A percentile compares a stretch with the other conserved stretches of the same genome.
phyloP scores from a whole-genome alignment of 805 yeast genomes.

The Isabelozyma pseudorhagii region DNA sequence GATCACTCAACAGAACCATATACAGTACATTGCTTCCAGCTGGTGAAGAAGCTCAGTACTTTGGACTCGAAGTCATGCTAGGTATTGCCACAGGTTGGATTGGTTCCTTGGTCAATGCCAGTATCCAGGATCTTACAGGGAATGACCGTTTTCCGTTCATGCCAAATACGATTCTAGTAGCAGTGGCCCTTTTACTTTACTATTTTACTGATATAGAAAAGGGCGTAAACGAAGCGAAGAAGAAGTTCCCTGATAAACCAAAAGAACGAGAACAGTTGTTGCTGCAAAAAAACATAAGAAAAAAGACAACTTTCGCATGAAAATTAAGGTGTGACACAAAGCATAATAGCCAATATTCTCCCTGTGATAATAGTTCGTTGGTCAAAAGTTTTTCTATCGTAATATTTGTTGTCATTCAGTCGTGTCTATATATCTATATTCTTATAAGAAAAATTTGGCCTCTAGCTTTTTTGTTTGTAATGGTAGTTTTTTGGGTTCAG shows the following conservation, averaged over 20 bases:
- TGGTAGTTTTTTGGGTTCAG: no score
- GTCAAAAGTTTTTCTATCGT: no score
- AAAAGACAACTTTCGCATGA: no score
- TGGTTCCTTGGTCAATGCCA: slow-evolving; percentile 35
- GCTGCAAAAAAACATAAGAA: background rate
- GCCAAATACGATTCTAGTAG: slow-evolving; percentile 29
- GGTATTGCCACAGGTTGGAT: slow-evolving; percentile 43
- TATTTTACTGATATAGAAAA: slow-evolving; percentile 24
- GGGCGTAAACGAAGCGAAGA: slow-evolving; percentile 25
- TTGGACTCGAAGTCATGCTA: slow-evolving; percentile 39
- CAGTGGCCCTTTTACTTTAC: slow-evolving; percentile 21
- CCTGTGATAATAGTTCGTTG: no score
- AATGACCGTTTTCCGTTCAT: slow-evolving; percentile 36
- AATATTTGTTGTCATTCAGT: no score
- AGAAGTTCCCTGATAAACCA: slow-evolving; percentile 1
- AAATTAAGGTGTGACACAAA: no score
- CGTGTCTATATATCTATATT: no score
- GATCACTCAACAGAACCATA: slow-evolving; percentile 33
- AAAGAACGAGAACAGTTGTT: background rate
- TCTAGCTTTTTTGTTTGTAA: no score
- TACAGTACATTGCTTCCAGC: slow-evolving; percentile 37
- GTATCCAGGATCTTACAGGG: slow-evolving; percentile 36
- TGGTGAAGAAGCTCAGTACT: slow-evolving; percentile 42
- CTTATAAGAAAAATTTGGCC: no score
- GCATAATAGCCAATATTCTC: no score